A percentile compares a stretch with the other conserved stretches of the same genome.
Evolutionary conservation across 805 yeast genomes (phyloP).

Genomic region (Wickerhamomyces mucosus): DNA sequence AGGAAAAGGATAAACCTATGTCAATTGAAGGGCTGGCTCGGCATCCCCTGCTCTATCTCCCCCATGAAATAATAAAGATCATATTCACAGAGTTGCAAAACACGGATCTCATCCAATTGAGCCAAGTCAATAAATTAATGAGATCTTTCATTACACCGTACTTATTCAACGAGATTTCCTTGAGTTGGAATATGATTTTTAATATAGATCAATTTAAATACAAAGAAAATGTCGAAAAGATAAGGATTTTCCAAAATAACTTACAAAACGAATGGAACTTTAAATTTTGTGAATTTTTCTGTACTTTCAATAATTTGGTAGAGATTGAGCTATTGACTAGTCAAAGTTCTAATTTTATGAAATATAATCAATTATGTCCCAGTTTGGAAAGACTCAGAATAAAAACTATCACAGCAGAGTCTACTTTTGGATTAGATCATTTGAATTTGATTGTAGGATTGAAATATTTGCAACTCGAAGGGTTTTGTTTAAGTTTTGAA

Average conservation of each 20-base stretch:
- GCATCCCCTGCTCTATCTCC: too few relatives aligned
- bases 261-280: constrained; percentile 27
- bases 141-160: constrained; percentile 7
- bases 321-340: constrained; percentile 18
- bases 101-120: constrained; percentile 5
- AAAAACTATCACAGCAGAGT: constrained; percentile 13
- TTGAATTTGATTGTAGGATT: constrained; percentile 28
- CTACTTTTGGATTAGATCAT: constrained; percentile 35
- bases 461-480: constrained; percentile 24
- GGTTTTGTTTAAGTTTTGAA: constrained; percentile 36
- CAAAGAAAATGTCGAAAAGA: constrained; percentile 14
- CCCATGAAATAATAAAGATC: constrained; percentile 6
- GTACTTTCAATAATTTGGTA: constrained; percentile 14
- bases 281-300: constrained; percentile 20
- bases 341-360: constrained; percentile 26
- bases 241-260: constrained; percentile 20
- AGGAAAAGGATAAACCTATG: too few relatives aligned
- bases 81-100: constrained; percentile 6
- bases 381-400: constrained; percentile 13
- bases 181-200: constrained; percentile 7
- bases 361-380: constrained; percentile 17
- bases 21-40: too few relatives aligned
- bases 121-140: constrained; percentile 2
- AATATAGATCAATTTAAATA: neutral
- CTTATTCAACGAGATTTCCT: constrained; percentile 2